Evolutionary conservation across 306 rosid species (phyloP), one percentile per base, ranked within the genome.

Genomic region (Casuarina equisetifolia): DNA sequence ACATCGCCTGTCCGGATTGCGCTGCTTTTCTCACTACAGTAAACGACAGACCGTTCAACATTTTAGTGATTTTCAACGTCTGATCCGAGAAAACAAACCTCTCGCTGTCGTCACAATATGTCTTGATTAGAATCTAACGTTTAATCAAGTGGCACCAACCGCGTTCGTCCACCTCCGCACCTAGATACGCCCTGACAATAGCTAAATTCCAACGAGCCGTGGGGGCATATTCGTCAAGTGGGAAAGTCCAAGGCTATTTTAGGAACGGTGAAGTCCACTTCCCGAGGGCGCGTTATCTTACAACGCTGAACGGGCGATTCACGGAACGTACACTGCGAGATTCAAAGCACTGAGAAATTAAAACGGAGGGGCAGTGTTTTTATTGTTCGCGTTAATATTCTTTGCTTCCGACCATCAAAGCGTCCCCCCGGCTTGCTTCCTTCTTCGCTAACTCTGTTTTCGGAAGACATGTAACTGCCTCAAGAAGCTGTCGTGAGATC

Each of bases 401-500:
- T 51, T 51, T 16, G 17, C 57, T 51, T 51, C 4, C 68, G 86
- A 82, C 81, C 79, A 86, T 79, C 82, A 63, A 2, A n/a, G 9
- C 32, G 59, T 15, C 20, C 20, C 25, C 48, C 45, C 8, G 4
- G 13, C 39, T 44, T 43, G 12, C 16, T 3, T 12, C 43, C 62
- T 82, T 76, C 84, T 75, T 76, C 74, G 1, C 62, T 43, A 0
- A 61, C 54, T 73, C 74, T 76, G 72, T 77, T 71, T 12, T 57
- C 38, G 43, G 70, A 50, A 62, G 81, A 74, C 82, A 71, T 50
- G 79, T 69, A 61, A 73, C 74, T 16, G 79, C 49, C 83, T 82
- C 86, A 58, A 25, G 25, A 52, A 51, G 9, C 54, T 45, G 15
- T 12, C 43, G 20, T 71, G 25, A 2, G 51, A 44, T 62, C 52